A percentile compares a stretch with the other conserved stretches of the same genome.
phyloP scores from a whole-genome alignment of 2,329 filamentous ascomycete species.

The Amauroascus niger region DNA sequence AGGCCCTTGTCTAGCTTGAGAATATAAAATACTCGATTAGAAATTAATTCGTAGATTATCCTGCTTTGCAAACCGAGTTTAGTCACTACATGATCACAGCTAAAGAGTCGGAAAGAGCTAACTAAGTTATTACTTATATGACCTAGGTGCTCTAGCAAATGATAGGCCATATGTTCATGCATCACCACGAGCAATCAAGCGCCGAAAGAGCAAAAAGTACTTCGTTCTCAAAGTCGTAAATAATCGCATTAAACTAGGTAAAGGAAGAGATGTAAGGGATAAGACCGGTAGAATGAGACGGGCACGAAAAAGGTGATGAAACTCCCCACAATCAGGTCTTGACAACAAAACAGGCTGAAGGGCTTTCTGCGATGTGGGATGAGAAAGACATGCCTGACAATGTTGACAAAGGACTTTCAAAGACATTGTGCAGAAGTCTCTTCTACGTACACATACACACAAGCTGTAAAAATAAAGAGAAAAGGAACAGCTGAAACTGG shows the following conservation, averaged over 20 bases:
- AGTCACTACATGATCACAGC: neutral
- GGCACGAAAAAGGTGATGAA: neutral
- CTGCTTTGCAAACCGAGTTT: neutral
- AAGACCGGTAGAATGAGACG: neutral
- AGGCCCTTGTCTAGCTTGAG: neutral
- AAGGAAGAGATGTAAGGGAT: neutral
- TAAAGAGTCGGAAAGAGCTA: neutral
- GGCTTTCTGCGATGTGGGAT: too few species aligned
- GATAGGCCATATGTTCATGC: neutral
- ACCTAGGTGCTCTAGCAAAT: neutral
- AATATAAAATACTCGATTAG: neutral
- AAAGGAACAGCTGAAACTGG: neutral
- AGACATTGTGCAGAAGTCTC: too few species aligned
- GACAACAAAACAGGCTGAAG: slow-evolving; percentile 1
- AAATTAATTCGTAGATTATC: neutral
- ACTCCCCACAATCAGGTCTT: neutral
- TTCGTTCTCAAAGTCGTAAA: neutral
- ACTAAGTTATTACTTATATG: too few species aligned
- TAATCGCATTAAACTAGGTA: neutral
- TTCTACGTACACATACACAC: too few species aligned
- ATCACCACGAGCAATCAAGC: neutral
- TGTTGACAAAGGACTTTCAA: too few species aligned
- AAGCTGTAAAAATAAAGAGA: neutral
- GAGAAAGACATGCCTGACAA: too few species aligned
- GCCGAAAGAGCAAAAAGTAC: neutral